Base-by-base conservation (phyloP, 2,329 filamentous ascomycete genomes). In the Hansfordia pulvinata region DNA sequence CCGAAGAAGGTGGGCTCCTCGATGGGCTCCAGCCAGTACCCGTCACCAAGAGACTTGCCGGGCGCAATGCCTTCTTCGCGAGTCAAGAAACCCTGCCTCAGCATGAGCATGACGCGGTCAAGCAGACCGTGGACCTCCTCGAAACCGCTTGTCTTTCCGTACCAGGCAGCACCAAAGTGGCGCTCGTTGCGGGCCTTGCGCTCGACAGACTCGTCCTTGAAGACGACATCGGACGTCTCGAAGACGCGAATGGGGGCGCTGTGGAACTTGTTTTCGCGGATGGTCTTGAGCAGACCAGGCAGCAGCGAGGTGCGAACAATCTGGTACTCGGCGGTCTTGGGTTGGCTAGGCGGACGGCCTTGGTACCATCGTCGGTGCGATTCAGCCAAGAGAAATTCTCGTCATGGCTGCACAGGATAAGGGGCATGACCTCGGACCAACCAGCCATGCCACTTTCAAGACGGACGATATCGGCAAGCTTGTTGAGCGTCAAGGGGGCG, bases 331-430 rank as follows among this genome's bases (percentile, higher is more conserved):
- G 67, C 60, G 0, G 78, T 83, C 56, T 85, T 86, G 18, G 80
- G 46, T 85, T 86, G 22, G 76, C 76, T 20, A 86, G 69, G 33
- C 66, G 69, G 31, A 86, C 68, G 7, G 77, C 77, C 0, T 70
- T 77, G 25, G 61, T 67, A 30, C 76, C 76, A 41, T 84, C 75
- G 40, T 85, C 79, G 41, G 72, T 69, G 41, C 79, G 73, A 51
- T 84, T 84, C 27, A 98, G 64, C 80, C 83, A 94, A 32, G 68
- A 77, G 52, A 96, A 98, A 61, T 98, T 98, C 65, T 98, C 90
- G 46, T 96, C 88, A 52, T 94, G 85, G 23, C 84, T 93, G 65
- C 90, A 98, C 29, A 98, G 72, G 40, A 93, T 96, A 16, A 98
- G 66, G 15, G 90, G 88, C 70, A 98, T 77, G 30, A 93, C 88